A percentile compares a stretch with the other conserved stretches of the same genome.
Conservation (phyloP, 2,329 filamentous ascomycete species). For the Talaromyces sp. region DNA sequence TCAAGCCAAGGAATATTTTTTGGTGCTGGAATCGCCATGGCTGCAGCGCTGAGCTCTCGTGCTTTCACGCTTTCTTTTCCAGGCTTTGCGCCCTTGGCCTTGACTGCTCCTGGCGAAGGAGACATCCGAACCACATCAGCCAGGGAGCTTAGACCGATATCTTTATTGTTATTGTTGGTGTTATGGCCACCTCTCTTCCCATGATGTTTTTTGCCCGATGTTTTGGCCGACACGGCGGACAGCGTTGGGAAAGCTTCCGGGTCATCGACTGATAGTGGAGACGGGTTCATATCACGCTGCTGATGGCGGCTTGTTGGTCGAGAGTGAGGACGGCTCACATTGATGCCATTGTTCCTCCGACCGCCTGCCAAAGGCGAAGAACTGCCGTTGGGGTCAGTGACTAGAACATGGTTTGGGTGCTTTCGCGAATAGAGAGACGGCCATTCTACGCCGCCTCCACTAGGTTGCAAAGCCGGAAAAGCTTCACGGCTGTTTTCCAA, state of each 20-base stretch:
- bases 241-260: conserved; percentile 92
- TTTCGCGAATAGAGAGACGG: conserved; percentile 42
- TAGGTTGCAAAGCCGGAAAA: conserved; percentile 69
- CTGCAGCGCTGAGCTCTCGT: conserved; percentile 72
- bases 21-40: conserved; percentile 77
- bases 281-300: conserved; percentile 55
- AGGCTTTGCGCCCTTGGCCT: conserved; percentile 51
- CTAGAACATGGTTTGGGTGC: conserved; percentile 38
- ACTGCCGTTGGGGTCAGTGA: conserved; percentile 41
- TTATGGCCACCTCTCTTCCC: conserved; percentile 83
- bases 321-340: conserved; percentile 63
- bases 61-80: conserved; percentile 56
- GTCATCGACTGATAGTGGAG: conserved; percentile 78
- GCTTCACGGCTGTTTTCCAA: conserved; percentile 71
- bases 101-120: conserved; percentile 66
- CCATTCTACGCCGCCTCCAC: conserved; percentile 54
- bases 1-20: conserved; percentile 96
- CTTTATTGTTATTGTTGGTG: conserved; percentile 62
- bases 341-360: conserved; percentile 43
- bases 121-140: conserved; percentile 96
- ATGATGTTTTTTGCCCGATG: conserved; percentile 77
- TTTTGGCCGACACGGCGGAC: conserved; percentile 64
- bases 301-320: conserved; percentile 79
- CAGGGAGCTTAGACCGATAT: conserved; percentile 68
- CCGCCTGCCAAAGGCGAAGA: conserved; percentile 23